phyloP scores from a whole-genome alignment of 1,284 basidiomycete genomes.

The Spongiforma sp. region DNA sequence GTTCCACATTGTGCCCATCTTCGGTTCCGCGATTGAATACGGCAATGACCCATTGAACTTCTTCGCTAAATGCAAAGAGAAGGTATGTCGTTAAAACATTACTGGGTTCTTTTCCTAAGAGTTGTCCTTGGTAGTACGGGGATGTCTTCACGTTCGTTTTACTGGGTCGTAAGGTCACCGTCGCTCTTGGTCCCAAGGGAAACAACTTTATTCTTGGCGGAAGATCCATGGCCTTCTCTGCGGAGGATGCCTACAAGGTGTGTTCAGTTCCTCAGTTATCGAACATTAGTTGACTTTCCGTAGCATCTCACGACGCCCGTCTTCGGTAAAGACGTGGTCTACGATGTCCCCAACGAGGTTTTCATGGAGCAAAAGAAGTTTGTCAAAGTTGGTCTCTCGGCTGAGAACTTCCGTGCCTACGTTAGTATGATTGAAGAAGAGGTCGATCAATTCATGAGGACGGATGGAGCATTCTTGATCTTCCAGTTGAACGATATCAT shows the following conservation, averaged over 20 bases:
- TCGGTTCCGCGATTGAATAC: slow-evolving; percentile 79
- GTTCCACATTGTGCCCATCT: slow-evolving; percentile 78
- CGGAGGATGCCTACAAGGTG: slow-evolving; percentile 96
- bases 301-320: slow-evolving; percentile 90
- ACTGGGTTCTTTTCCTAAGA: slow-evolving; percentile 5
- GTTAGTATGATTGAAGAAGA: slow-evolving; percentile 92
- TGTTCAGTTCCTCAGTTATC: slow-evolving; percentile 24
- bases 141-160: slow-evolving; percentile 95
- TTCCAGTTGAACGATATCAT: slow-evolving; percentile 67
- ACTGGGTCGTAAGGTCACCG: slow-evolving; percentile 89
- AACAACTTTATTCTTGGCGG: slow-evolving; percentile 97
- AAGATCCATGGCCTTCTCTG: slow-evolving; percentile 90
- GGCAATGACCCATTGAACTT: slow-evolving; percentile 85
- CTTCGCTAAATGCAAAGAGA: slow-evolving; percentile 77
- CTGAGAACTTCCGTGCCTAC: slow-evolving; percentile 92
- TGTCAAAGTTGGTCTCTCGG: slow-evolving; percentile 92
- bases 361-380: slow-evolving; percentile 99
- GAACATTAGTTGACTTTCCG: slow-evolving; percentile 10
- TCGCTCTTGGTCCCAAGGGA: slow-evolving; percentile 90
- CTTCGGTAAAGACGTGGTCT: slow-evolving; percentile 98
- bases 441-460: slow-evolving; percentile 72
- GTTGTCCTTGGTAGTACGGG: slow-evolving; percentile 52
- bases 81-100: slow-evolving; percentile 64
- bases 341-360: slow-evolving; percentile 95
- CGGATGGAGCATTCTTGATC: slow-evolving; percentile 63